These are phyloP conservation scores for Bidens hawaiensis DNA, from an alignment of 140 eudicot genomes.

Conservation along the genomic window DNA sequence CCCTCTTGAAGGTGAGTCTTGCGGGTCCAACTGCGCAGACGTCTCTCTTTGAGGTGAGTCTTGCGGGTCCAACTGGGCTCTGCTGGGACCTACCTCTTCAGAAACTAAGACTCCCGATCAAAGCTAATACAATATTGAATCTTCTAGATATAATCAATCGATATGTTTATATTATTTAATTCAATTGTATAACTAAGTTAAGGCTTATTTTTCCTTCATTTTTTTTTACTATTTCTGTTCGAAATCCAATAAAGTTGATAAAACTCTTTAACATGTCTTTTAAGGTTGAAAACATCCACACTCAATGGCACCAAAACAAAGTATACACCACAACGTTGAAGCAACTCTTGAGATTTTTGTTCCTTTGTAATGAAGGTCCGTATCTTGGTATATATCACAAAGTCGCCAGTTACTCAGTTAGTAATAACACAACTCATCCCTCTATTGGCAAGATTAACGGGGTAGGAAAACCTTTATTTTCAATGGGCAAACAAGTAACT, in stretches of 20 bases:
- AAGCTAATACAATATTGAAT: conserved; percentile 1
- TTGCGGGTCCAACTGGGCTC: no score
- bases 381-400: background rate
- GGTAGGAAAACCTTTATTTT: background rate
- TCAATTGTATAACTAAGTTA: background rate
- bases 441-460: background rate
- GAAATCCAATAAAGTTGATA: no score
- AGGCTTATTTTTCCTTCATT: no score
- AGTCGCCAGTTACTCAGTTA: background rate
- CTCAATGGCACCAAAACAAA: no score
- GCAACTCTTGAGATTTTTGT: background rate
- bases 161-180: background rate
- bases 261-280: background rate
- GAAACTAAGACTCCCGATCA: background rate
- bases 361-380: background rate
- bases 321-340: background rate
- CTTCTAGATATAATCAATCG: conserved; percentile 2
- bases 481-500: background rate
- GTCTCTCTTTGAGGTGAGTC: no score
- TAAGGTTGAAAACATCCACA: background rate
- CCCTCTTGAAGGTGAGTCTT: no score
- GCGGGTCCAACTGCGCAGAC: no score
- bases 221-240: no score
- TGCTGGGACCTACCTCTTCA: no score
- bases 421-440: background rate